A percentile compares a stretch with the other conserved stretches of the same genome.
phyloP scores from a whole-genome alignment of 331 rosid genomes.

The Acacia concinna region DNA sequence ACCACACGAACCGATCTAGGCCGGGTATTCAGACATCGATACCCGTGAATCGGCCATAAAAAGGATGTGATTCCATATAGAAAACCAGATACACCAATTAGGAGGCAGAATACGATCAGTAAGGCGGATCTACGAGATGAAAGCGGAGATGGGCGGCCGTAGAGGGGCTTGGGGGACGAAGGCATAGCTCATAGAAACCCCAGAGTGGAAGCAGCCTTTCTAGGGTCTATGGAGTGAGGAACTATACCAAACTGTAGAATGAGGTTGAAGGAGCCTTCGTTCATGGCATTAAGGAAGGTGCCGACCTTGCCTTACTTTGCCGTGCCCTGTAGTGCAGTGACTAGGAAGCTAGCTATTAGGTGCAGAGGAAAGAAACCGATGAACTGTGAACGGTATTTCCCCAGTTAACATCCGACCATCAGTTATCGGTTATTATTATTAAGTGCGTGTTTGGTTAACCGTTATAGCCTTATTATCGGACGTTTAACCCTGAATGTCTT shows the following conservation, averaged over 20 bases:
- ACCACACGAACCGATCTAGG: slow-evolving; percentile 72
- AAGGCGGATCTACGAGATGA: slow-evolving; percentile 55
- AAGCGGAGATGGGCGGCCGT: slow-evolving; percentile 51
- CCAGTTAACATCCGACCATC: background rate
- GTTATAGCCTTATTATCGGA: too few relatives aligned
- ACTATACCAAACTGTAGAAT: background rate
- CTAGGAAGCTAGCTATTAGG: background rate
- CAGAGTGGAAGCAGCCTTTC: slow-evolving; percentile 28
- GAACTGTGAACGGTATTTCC: background rate
- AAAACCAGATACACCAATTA: slow-evolving; percentile 42
- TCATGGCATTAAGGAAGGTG: slow-evolving; percentile 32
- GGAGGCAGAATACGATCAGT: slow-evolving; percentile 40
- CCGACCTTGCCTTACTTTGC: background rate
- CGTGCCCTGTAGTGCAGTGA: background rate
- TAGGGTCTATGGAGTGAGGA: slow-evolving; percentile 28
- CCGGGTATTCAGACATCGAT: slow-evolving; percentile 34
- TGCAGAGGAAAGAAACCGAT: background rate
- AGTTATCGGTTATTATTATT: background rate
- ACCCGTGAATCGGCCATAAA: slow-evolving; percentile 32
- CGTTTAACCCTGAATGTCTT: too few relatives aligned
- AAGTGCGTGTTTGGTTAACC: too few relatives aligned
- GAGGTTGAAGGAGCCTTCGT: background rate
- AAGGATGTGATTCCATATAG: slow-evolving; percentile 44
- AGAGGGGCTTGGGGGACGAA: slow-evolving; percentile 75
- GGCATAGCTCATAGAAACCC: slow-evolving; percentile 57